These are phyloP conservation scores for Naumovozyma dairenensis DNA, from an alignment of 805 yeast species.

Conservation along the genomic window DNA sequence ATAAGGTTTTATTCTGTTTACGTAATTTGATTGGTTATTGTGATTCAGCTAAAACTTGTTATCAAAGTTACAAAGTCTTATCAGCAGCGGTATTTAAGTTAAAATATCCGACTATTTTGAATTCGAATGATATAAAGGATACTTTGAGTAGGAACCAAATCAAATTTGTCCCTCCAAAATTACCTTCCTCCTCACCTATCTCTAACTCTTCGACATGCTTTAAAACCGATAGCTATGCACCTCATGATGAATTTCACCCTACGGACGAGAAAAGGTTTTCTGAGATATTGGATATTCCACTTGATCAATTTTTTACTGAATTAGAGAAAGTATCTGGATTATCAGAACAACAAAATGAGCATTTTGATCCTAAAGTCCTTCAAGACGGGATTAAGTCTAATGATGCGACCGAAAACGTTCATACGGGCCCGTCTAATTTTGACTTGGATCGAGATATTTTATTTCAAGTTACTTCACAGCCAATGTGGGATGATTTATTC, in stretches of 20 bases:
- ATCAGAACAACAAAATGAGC: conserved; percentile 1
- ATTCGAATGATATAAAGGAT: conserved; percentile 5
- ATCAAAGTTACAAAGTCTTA: conserved; percentile 60
- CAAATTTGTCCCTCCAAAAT: background rate
- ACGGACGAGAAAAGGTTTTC: background rate
- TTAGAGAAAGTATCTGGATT: conserved; percentile 31
- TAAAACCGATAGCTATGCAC: background rate
- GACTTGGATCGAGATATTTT: conserved; percentile 52
- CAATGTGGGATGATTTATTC: conserved; percentile 47
- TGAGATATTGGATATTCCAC: conserved; percentile 11
- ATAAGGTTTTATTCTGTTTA: conserved; percentile 47
- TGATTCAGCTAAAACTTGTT: conserved; percentile 68
- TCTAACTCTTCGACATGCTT: background rate
- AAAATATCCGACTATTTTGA: conserved; percentile 26
- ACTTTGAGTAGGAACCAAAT: background rate
- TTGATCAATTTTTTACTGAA: conserved; percentile 42
- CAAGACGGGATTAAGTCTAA: too few relatives aligned
- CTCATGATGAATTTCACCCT: background rate
- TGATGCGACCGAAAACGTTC: too few relatives aligned
- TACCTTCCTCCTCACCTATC: background rate
- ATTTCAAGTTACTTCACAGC: conserved; percentile 52
- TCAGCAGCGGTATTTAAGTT: conserved; percentile 62
- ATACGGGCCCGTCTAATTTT: too few relatives aligned
- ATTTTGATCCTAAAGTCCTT: too few relatives aligned
- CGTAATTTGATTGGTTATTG: conserved; percentile 56